Percentiles rank a stretch among this genome's conserved stretches.
These are phyloP conservation scores for Rhinocladiella similis DNA, from an alignment of 2,329 filamentous ascomycete genomes.

Conservation along the genomic window DNA sequence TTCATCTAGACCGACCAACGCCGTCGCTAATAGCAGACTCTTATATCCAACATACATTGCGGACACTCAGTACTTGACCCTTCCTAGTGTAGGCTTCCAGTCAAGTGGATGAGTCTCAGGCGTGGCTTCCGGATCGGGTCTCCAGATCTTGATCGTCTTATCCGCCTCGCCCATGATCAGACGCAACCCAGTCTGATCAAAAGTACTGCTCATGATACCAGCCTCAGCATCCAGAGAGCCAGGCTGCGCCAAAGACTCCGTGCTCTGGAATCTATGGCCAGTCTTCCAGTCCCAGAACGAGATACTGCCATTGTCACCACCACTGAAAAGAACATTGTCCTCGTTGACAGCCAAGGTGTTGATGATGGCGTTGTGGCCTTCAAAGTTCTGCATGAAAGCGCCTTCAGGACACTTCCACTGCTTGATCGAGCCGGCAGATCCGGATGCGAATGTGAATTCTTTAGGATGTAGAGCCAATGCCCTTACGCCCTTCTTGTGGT, in stretches of 20 bases:
- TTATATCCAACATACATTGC: too few species aligned
- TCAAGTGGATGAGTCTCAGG: conserved; percentile 87
- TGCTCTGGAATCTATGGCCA: conserved; percentile 83
- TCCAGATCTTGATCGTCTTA: conserved; percentile 99
- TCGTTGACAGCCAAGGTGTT: conserved; percentile 92
- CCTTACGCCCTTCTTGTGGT: conserved; percentile 97
- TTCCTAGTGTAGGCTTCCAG: conserved; percentile 80
- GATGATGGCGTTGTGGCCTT: conserved; percentile 94
- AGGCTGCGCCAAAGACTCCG: conserved; percentile 90
- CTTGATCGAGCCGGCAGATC: conserved; percentile 91
- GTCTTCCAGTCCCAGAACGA: conserved; percentile 99
- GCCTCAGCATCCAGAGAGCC: conserved; percentile 92
- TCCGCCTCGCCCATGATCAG: conserved; percentile 94
- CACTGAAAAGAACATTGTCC: conserved; percentile 92
- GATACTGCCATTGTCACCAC: conserved; percentile 93
- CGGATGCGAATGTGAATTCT: conserved; percentile 95
- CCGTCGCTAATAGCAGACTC: conserved; percentile 11
- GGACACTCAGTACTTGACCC: conserved; percentile 65
- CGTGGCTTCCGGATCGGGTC: conserved; percentile 86
- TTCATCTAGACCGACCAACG: conserved; percentile 1
- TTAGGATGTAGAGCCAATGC: conserved; percentile 80
- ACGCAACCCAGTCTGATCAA: conserved; percentile 83
- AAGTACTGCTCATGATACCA: conserved; percentile 91
- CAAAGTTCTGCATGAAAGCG: conserved; percentile 98
- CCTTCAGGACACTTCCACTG: conserved; percentile 99